Evolutionary conservation across 257 asterid species (phyloP).

Genomic region (Solanum stenotomum): DNA sequence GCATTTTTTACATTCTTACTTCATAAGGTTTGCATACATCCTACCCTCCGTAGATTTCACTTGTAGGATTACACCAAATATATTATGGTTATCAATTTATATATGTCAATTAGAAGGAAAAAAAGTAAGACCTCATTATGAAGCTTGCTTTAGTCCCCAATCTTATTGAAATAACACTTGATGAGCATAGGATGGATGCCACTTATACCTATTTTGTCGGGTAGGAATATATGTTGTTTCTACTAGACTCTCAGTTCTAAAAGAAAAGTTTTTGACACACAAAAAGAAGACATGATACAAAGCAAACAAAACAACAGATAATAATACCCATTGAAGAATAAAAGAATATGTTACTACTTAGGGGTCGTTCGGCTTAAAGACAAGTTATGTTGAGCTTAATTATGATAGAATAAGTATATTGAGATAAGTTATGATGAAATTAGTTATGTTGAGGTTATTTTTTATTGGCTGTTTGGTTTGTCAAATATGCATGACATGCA

Average conservation of each 20-base stretch:
- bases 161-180: not conserved
- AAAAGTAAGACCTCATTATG: not conserved
- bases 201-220: not conserved
- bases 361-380: not conserved
- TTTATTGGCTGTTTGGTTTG: not conserved
- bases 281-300: not conserved
- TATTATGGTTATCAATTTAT: no score
- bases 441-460: no score
- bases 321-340: not conserved
- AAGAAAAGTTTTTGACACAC: not conserved
- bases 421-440: no score
- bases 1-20: no score
- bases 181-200: not conserved
- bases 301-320: not conserved
- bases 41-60: no score
- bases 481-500: not conserved
- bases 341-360: not conserved
- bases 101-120: no score
- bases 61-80: no score
- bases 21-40: no score
- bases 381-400: not conserved
- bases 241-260: not conserved
- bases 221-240: not conserved
- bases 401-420: no score
- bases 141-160: not conserved